phyloP scores from a whole-genome alignment of 1,284 basidiomycete species.

The Ceratobasidium sp. region DNA sequence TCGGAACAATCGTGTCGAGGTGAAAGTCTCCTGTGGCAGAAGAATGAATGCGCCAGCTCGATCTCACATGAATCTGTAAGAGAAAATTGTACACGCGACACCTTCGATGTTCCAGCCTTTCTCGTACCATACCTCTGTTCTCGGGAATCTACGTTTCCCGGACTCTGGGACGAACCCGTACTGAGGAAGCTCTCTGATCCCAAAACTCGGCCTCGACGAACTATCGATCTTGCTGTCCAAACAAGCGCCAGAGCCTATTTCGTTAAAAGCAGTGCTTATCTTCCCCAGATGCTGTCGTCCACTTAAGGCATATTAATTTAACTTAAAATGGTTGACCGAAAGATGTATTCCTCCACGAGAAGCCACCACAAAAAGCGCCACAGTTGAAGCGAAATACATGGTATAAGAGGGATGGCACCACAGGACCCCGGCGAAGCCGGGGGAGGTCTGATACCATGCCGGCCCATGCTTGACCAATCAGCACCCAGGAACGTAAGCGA shows the following conservation, averaged over 20 bases:
- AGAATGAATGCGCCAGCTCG: constrained; percentile 22
- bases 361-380: too few species aligned
- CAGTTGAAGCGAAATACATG: neutral
- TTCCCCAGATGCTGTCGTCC: too few species aligned
- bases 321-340: neutral
- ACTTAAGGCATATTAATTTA: neutral
- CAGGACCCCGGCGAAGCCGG: too few species aligned
- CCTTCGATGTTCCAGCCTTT: constrained; percentile 26
- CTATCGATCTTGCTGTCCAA: constrained; percentile 17
- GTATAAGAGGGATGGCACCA: neutral
- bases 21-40: constrained; percentile 30
- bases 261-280: too few species aligned
- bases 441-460: too few species aligned
- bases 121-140: constrained; percentile 4
- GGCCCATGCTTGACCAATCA: too few species aligned
- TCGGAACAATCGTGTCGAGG: neutral
- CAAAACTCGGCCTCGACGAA: constrained; percentile 17
- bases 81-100: constrained; percentile 18
- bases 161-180: constrained; percentile 15
- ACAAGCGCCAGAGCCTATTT: neutral
- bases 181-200: constrained; percentile 21
- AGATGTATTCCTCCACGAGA: neutral
- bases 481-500: too few species aligned
- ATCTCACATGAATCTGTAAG: neutral
- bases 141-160: constrained; percentile 20